These are phyloP conservation scores for Fusarium vanettenii DNA, from an alignment of 2,329 filamentous ascomycete genomes.

Conservation along the genomic window DNA sequence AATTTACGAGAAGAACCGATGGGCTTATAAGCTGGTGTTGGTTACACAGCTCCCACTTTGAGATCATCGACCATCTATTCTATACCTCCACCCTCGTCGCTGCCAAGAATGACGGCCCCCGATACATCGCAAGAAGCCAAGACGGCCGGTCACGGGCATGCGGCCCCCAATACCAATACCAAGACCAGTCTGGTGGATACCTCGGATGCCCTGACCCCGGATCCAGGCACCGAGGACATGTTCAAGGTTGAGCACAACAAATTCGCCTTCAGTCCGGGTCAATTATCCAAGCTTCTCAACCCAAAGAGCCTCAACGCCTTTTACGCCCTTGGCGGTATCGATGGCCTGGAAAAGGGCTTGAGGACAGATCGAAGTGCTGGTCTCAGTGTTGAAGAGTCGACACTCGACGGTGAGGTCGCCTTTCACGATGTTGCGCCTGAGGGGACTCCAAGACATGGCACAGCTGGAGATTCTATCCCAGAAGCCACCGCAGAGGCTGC, in stretches of 20 bases:
- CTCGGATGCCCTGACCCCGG: slow-evolving; percentile 54
- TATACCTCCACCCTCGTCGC: slow-evolving; percentile 9
- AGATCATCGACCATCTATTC: background rate
- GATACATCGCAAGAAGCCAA: slow-evolving; percentile 28
- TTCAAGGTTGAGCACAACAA: slow-evolving; percentile 80
- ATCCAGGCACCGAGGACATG: slow-evolving; percentile 79
- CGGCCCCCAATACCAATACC: slow-evolving; percentile 10
- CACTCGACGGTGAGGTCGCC: slow-evolving; percentile 70
- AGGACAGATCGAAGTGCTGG: slow-evolving; percentile 73
- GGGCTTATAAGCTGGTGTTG: background rate
- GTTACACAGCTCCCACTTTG: background rate
- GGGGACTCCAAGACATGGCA: slow-evolving; percentile 50
- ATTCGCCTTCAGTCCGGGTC: slow-evolving; percentile 86
- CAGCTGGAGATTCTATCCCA: slow-evolving; percentile 48
- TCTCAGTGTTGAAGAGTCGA: slow-evolving; percentile 76
- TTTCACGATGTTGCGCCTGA: slow-evolving; percentile 71
- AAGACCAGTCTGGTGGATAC: slow-evolving; percentile 35
- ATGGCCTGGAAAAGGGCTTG: slow-evolving; percentile 79
- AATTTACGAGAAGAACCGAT: background rate
- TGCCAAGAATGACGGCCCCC: slow-evolving; percentile 31
- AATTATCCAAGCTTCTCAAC: slow-evolving; percentile 82
- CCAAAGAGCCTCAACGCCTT: slow-evolving; percentile 83
- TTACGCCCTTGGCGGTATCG: slow-evolving; percentile 78
- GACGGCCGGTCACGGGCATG: slow-evolving; percentile 8
- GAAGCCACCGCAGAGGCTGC: slow-evolving; percentile 40